phyloP scores from a whole-genome alignment of 1,284 basidiomycete species.

The Mycena citricolor region DNA sequence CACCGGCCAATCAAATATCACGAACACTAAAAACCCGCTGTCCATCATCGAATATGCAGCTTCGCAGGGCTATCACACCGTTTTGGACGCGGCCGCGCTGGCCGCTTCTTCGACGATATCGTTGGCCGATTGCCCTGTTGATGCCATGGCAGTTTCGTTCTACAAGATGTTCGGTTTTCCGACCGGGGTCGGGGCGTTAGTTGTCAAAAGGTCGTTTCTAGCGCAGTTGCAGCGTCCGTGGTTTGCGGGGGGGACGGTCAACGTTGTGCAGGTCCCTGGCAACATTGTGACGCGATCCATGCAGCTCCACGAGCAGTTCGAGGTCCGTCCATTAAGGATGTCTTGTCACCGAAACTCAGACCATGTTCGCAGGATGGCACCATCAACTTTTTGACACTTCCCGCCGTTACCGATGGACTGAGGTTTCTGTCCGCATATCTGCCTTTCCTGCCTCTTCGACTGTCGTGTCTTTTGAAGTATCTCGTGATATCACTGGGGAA shows the following conservation, averaged over 20 bases:
- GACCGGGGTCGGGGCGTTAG: constrained; percentile 78
- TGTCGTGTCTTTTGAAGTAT: constrained; percentile 62
- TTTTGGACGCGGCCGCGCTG: constrained; percentile 80
- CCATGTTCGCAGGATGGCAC: constrained; percentile 84
- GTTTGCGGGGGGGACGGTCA: constrained; percentile 83
- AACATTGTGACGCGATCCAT: constrained; percentile 58
- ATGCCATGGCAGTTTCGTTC: constrained; percentile 81
- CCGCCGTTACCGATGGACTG: constrained; percentile 73
- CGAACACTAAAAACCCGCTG: constrained; percentile 63
- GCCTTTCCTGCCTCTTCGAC: constrained; percentile 70
- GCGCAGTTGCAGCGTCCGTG: constrained; percentile 64
- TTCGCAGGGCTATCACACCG: constrained; percentile 66
- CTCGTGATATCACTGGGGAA: constrained; percentile 53
- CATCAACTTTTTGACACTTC: constrained; percentile 74
- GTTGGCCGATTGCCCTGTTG: constrained; percentile 62
- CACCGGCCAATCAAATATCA: constrained; percentile 79
- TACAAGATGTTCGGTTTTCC: constrained; percentile 92
- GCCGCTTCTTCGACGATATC: constrained; percentile 71
- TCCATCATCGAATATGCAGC: constrained; percentile 60
- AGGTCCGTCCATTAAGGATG: constrained; percentile 44
- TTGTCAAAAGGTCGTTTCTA: constrained; percentile 71
- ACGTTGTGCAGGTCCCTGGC: constrained; percentile 79
- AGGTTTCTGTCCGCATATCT: constrained; percentile 74
- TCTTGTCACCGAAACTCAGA: constrained; percentile 1
- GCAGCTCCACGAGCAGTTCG: constrained; percentile 70